These are phyloP conservation scores for Stachybotrys chlorohalonatus DNA, from an alignment of 2,329 filamentous ascomycete genomes.

Conservation along the genomic window DNA sequence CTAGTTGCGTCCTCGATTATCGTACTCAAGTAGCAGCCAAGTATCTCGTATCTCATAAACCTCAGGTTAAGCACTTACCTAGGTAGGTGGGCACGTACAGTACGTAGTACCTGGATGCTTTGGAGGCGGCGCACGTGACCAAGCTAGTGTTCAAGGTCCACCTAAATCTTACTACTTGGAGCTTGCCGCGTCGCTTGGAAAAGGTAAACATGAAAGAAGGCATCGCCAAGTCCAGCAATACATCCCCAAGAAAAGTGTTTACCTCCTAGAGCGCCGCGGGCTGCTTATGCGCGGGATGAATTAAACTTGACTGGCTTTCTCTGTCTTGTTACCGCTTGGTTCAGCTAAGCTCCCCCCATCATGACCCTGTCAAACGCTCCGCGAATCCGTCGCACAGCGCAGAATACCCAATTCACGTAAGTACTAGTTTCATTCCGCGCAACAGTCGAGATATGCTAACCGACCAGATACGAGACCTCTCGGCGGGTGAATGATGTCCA, in stretches of 20 bases:
- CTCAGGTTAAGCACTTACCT: too few species aligned
- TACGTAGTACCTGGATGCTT: too few species aligned
- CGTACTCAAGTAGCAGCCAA: too few species aligned
- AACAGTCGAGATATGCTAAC: slow-evolving; percentile 1
- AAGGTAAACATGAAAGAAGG: background rate
- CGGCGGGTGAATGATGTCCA: slow-evolving; percentile 51
- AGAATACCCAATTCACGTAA: slow-evolving; percentile 41
- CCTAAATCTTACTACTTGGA: background rate
- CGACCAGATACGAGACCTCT: slow-evolving; percentile 47
- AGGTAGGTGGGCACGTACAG: too few species aligned
- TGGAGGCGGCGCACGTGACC: background rate
- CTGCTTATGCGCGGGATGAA: background rate
- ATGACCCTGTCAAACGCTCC: slow-evolving; percentile 26
- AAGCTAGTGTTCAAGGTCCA: background rate
- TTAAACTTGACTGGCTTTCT: background rate
- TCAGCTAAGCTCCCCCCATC: slow-evolving; percentile 7
- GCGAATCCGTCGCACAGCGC: slow-evolving; percentile 35
- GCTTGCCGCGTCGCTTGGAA: background rate
- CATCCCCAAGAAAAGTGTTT: background rate
- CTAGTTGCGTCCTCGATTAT: too few species aligned
- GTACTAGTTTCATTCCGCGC: slow-evolving; percentile 5
- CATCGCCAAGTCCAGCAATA: background rate
- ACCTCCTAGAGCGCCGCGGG: background rate
- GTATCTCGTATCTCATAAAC: too few species aligned
- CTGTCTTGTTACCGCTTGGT: background rate